Percentiles rank a stretch among this genome's conserved stretches.
Conservation (phyloP, 2,329 filamentous ascomycete species). For the Alternaria arbusti region DNA sequence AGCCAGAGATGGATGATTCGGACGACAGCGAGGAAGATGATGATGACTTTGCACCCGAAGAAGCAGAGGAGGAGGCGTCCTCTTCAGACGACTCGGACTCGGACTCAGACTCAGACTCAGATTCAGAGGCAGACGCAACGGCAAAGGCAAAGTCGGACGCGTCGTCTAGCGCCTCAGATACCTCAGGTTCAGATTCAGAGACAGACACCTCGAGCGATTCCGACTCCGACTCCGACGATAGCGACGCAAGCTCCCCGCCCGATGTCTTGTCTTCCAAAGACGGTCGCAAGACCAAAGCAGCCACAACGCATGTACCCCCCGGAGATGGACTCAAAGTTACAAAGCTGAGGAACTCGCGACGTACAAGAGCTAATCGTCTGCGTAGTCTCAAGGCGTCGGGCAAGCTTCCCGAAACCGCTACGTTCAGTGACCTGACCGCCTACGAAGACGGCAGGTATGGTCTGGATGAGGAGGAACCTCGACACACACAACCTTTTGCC, state of each 20-base stretch:
- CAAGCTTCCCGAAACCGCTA: slow-evolving; percentile 58
- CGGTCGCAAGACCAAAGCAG: slow-evolving; percentile 2
- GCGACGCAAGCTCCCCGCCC: slow-evolving; percentile 43
- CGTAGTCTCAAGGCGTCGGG: slow-evolving; percentile 61
- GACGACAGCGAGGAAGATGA: slow-evolving; percentile 27
- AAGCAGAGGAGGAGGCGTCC: slow-evolving; percentile 19
- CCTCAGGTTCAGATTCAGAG: slow-evolving; percentile 19
- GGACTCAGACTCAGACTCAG: slow-evolving; percentile 34
- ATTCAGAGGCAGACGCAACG: slow-evolving; percentile 27
- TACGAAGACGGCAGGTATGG: slow-evolving; percentile 47
- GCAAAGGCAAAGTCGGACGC: background rate
- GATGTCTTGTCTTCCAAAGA: slow-evolving; percentile 32
- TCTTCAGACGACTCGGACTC: slow-evolving; percentile 17
- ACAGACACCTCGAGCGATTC: slow-evolving; percentile 38
- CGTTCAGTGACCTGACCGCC: slow-evolving; percentile 58
- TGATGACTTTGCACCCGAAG: slow-evolving; percentile 36
- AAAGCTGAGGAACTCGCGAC: slow-evolving; percentile 62
- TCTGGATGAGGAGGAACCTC: background rate
- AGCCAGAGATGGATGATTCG: slow-evolving; percentile 14
- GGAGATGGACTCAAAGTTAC: slow-evolving; percentile 60
- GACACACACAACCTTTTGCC: slow-evolving; percentile 9
- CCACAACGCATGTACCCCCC: slow-evolving; percentile 46
- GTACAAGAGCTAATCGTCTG: slow-evolving; percentile 58
- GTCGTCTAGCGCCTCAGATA: slow-evolving; percentile 33
- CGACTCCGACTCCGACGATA: slow-evolving; percentile 47